These are phyloP conservation scores for Lentinula guzmanii DNA, from an alignment of 768 basidiomycete genomes.

Conservation along the genomic window DNA sequence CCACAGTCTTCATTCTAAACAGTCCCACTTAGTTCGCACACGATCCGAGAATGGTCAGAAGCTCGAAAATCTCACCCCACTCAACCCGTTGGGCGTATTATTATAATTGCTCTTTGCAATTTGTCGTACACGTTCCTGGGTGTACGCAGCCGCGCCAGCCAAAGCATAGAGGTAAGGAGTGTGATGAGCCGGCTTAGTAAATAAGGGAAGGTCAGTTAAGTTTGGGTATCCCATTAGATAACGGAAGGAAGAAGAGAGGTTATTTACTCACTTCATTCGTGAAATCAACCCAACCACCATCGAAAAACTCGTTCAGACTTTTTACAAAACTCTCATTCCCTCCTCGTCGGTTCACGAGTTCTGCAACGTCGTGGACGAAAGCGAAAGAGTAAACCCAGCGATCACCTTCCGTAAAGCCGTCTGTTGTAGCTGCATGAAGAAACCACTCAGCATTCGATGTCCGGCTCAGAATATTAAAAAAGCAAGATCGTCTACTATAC, in stretches of 20 bases:
- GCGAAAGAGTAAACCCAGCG: conserved; percentile 77
- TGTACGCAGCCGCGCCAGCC: conserved; percentile 63
- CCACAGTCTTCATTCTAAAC: conserved; percentile 82
- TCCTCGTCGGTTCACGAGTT: conserved; percentile 56
- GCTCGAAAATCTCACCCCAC: conserved; percentile 45
- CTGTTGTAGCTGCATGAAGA: conserved; percentile 25
- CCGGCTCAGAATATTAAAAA: no score
- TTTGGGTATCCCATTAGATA: background rate
- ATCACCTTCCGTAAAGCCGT: conserved; percentile 82
- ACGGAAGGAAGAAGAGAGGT: background rate
- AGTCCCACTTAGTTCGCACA: background rate
- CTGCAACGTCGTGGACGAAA: conserved; percentile 65
- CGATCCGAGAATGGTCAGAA: background rate
- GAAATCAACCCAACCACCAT: conserved; percentile 71
- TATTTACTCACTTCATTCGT: conserved; percentile 60
- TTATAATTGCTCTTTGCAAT: conserved; percentile 65
- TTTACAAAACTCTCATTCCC: conserved; percentile 60
- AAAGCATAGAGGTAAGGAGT: conserved; percentile 79
- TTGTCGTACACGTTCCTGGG: conserved; percentile 64
- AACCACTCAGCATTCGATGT: background rate
- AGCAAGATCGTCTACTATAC: conserved; percentile 18
- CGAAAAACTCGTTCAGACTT: conserved; percentile 56
- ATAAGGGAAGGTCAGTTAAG: background rate
- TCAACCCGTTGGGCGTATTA: conserved; percentile 60
- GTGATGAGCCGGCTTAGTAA: conserved; percentile 69